These are phyloP conservation scores for Thraustotheca clavata DNA, from an alignment of 352 stramenopile species.

Conservation along the genomic window DNA sequence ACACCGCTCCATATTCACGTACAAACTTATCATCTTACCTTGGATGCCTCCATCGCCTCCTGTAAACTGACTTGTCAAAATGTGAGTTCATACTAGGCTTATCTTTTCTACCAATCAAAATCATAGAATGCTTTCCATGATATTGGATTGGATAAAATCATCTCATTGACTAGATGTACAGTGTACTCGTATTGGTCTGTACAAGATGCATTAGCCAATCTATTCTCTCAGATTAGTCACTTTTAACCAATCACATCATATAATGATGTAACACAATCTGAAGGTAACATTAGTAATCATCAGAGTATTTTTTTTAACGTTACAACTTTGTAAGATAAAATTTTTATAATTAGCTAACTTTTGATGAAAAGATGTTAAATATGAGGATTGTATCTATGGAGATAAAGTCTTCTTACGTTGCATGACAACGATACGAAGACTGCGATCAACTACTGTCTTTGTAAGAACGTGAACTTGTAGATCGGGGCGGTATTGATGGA, in stretches of 20 bases:
- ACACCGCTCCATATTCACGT: not conserved
- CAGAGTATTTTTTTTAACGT: too few relatives aligned
- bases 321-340: too few relatives aligned
- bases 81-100: not conserved
- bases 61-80: constrained; percentile 18
- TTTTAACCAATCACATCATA: too few relatives aligned
- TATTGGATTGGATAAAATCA: not conserved
- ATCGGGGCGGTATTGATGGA: constrained; percentile 10
- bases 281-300: too few relatives aligned
- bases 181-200: not conserved
- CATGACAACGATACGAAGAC: constrained; percentile 21
- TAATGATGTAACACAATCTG: too few relatives aligned
- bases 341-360: too few relatives aligned
- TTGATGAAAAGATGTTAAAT: too few relatives aligned
- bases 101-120: not conserved
- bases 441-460: constrained; percentile 18
- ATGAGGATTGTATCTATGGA: too few relatives aligned
- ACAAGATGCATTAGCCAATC: not conserved
- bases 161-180: not conserved
- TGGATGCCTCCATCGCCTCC: constrained; percentile 17
- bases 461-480: constrained; percentile 17
- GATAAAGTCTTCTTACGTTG: constrained; percentile 7
- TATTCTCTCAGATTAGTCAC: too few relatives aligned
- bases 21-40: not conserved
- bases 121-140: not conserved